Conservation (phyloP, 495 filamentous ascomycete species). For the Xylaria sp. region DNA sequence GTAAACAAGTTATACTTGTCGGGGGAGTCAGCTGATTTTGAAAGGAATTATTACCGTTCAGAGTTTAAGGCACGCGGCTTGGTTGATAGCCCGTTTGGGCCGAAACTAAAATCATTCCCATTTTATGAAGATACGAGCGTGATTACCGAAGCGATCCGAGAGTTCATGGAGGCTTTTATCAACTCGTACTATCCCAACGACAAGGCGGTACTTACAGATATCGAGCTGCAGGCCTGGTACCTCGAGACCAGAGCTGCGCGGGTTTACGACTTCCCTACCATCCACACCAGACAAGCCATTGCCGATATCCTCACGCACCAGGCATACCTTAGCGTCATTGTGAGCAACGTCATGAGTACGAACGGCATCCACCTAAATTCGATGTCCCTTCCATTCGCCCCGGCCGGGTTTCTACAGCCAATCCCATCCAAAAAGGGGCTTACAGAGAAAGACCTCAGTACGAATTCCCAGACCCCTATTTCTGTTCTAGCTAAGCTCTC, state of each 20-base stretch:
- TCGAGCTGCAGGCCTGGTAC: slow-evolving; percentile 44
- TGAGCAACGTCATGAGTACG: slow-evolving; percentile 37
- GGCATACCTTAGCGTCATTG: slow-evolving; percentile 36
- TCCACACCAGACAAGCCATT: slow-evolving; percentile 29
- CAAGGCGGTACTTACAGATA: slow-evolving; percentile 32
- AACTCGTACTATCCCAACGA: slow-evolving; percentile 41
- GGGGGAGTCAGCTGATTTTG: slow-evolving; percentile 34
- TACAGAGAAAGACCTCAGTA: slow-evolving; percentile 31
- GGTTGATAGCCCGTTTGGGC: slow-evolving; percentile 38
- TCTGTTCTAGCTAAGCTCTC: neutral
- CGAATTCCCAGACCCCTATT: neutral
- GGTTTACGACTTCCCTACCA: slow-evolving; percentile 36
- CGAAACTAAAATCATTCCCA: slow-evolving; percentile 42
- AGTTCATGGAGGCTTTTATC: slow-evolving; percentile 41
- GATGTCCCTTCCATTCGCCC: slow-evolving; percentile 43
- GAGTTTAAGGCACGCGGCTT: slow-evolving; percentile 41
- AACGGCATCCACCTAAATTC: slow-evolving; percentile 33
- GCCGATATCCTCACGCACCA: slow-evolving; percentile 45
- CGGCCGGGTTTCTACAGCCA: slow-evolving; percentile 38
- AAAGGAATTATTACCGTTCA: slow-evolving; percentile 43
- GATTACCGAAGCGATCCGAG: slow-evolving; percentile 34
- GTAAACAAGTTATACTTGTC: neutral
- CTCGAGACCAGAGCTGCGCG: slow-evolving; percentile 25
- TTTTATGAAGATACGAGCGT: slow-evolving; percentile 45
- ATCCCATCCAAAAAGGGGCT: slow-evolving; percentile 39